These are phyloP conservation scores for Colletotrichum truncatum DNA, from an alignment of 2,329 filamentous ascomycete genomes.

Conservation along the genomic window DNA sequence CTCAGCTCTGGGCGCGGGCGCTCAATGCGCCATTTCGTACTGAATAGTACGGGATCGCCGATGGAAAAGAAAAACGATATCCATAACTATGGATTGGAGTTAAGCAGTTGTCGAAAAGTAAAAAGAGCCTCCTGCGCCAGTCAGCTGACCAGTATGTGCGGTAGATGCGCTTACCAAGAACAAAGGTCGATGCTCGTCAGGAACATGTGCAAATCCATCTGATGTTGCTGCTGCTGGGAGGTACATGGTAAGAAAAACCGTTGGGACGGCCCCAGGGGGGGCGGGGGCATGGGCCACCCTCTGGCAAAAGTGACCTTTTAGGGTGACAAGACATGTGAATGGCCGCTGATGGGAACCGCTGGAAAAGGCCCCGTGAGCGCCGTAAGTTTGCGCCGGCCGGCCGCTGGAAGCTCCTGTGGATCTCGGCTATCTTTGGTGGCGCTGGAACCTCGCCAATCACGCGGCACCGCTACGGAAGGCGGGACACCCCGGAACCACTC, in stretches of 20 bases:
- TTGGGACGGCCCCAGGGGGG: conserved; percentile 30
- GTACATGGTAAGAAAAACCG: not conserved
- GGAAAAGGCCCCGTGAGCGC: conserved; percentile 11
- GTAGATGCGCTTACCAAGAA: conserved; percentile 1
- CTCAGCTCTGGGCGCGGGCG: not conserved
- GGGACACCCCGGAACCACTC: conserved; percentile 18
- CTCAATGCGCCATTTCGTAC: not conserved
- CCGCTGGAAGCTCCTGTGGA: conserved; percentile 26
- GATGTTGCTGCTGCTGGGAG: conserved; percentile 12
- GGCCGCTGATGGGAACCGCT: not conserved
- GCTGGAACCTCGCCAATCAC: conserved; percentile 30
- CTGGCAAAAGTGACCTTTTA: no score
- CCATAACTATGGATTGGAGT: not conserved
- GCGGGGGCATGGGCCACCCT: not conserved
- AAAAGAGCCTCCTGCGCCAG: not conserved
- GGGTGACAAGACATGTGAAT: conserved; percentile 21
- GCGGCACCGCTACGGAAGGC: conserved; percentile 24
- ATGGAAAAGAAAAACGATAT: not conserved
- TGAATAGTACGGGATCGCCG: not conserved
- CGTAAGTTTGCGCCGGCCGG: conserved; percentile 19
- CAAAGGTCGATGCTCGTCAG: not conserved
- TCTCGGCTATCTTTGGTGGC: conserved; percentile 29
- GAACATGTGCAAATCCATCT: conserved; percentile 24
- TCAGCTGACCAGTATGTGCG: not conserved
- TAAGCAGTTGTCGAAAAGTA: not conserved